Evolutionary conservation across 805 yeast species (phyloP), one percentile per base, ranked within the genome.

Genomic region (Millerozyma miso): DNA sequence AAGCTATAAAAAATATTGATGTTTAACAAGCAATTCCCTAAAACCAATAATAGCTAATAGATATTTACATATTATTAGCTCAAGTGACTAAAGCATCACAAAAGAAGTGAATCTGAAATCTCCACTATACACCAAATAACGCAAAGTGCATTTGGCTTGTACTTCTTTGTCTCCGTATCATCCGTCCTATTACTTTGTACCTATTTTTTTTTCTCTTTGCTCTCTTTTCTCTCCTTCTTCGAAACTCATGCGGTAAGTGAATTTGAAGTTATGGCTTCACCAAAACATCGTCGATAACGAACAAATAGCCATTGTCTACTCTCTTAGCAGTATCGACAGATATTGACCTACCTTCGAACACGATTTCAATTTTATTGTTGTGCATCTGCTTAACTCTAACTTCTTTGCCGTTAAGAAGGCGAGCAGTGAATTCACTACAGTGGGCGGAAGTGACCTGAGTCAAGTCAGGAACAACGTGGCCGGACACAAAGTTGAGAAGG

Each of bases 401-500:
- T n/a, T 40, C 33, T 32, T 50, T 47, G 2, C 65, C 68, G 35
- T 50, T 54, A 18, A 50, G 44, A 39, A 56, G 50, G 12, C 38
- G 41, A 29, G 56, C 50, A 8, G 42, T 33, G 32, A 62, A 42
- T n/a, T 38, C 42, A 23, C 44, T 50, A 20, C 43, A 46, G 12
- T 47, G 43, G 7, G 35, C 39, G 36, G 56, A 47, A 13, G 42
- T 38, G 35, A 59, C 50, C 31, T 54, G 51, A 4, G 51, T 46
- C 33, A 61, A 56, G 37, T 58, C 49, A 13, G 44, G 41, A 33
- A 81, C 76, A 20, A 85, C 64, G 59, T 88, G 96, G 33, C 82
- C 75, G 45, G 75, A 68, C 20, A 87, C 72, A 52, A 85, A 88
- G 45, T 67, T 66, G 41, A 72, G 60, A 31, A 83, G 60, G 58